Evolutionary conservation across 2,329 filamentous ascomycete genomes (phyloP).

Genomic region (Didymella pinodella): DNA sequence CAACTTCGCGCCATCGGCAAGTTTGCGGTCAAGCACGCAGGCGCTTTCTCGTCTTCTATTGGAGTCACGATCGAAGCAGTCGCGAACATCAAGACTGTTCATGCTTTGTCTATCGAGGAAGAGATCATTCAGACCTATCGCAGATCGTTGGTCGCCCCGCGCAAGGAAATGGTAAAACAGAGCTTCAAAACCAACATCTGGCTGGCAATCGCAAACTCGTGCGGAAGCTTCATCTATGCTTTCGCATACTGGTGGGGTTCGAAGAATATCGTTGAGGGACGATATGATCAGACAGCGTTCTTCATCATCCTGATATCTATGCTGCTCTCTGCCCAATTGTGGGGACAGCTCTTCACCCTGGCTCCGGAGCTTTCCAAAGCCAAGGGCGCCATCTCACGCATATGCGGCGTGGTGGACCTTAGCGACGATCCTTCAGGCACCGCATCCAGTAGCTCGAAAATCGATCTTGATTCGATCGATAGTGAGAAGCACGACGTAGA

Average conservation of each 20-base stretch:
- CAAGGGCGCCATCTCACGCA: conserved; percentile 73
- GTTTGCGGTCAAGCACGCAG: conserved; percentile 64
- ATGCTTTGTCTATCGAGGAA: conserved; percentile 61
- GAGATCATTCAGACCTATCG: conserved; percentile 57
- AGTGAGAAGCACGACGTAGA: conserved; percentile 46
- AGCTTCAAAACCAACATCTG: conserved; percentile 65
- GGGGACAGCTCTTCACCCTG: conserved; percentile 77
- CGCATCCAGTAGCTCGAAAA: conserved; percentile 87
- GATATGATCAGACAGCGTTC: conserved; percentile 73
- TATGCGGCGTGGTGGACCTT: conserved; percentile 68
- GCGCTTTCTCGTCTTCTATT: conserved; percentile 60
- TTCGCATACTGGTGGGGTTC: conserved; percentile 84
- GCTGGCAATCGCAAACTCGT: conserved; percentile 67
- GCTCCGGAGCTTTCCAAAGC: conserved; percentile 78
- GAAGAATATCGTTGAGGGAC: conserved; percentile 71
- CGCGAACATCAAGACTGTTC: conserved; percentile 61
- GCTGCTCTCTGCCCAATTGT: conserved; percentile 75
- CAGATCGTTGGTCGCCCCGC: conserved; percentile 56
- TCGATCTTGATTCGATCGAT: conserved; percentile 80
- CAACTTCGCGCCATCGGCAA: conserved; percentile 68
- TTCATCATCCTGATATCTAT: conserved; percentile 77
- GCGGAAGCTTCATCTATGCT: conserved; percentile 74
- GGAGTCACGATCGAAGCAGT: conserved; percentile 62
- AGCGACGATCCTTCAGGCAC: conserved; percentile 29
- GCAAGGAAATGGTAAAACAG: conserved; percentile 59